Base-by-base conservation (phyloP, 208 protist genomes). In the Leishmania braziliensis region DNA sequence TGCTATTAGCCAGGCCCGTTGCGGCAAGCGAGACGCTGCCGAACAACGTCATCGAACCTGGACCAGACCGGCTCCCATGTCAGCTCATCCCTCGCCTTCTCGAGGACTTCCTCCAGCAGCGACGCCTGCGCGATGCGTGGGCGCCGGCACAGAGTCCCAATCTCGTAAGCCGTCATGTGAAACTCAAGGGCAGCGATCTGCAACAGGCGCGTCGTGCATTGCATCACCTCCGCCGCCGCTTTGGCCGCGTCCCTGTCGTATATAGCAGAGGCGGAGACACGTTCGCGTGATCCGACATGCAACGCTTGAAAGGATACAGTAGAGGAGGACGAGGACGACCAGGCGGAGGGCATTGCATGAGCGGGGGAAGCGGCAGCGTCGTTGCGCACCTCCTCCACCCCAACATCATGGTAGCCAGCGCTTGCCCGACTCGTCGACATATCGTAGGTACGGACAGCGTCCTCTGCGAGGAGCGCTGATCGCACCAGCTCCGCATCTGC, bases 141-240 rank as follows among this genome's bases (percentile, higher is more conserved):
- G 23, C 91, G 89, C 29, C 88, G 85, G 51, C 87, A 90, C 33
- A 94, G 79, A 48, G 80, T 79, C 5, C 90, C 90, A 73, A 95
- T 90, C 39, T 86, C 80, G 26, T 88, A 77, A 0, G 86, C 87
- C 8, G 83, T 91, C 72, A 87, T 81, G 29, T 70, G 68, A 73
- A 86, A 92, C 81, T 92, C 82, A 26, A 92, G 75, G n/a, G 88
- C 89, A 0, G 88, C 88, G 10, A 91, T 86, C 72, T 92, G 89
- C 48, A 93, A 68, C 36, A 93, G 78, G 36, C 83, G 83, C 69
- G 90, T 93, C 43, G 88, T 88, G 82, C 88, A 92, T 33, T 74
- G 77, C 60, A 92, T 70, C 36, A 90, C 63, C 23, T 92, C 88
- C 20, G 86, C 88, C 2, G 90, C 90, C 3, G 83, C 85, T 43